Conservation (phyloP, 352 stramenopile genomes). For the Pythium periplocum region DNA sequence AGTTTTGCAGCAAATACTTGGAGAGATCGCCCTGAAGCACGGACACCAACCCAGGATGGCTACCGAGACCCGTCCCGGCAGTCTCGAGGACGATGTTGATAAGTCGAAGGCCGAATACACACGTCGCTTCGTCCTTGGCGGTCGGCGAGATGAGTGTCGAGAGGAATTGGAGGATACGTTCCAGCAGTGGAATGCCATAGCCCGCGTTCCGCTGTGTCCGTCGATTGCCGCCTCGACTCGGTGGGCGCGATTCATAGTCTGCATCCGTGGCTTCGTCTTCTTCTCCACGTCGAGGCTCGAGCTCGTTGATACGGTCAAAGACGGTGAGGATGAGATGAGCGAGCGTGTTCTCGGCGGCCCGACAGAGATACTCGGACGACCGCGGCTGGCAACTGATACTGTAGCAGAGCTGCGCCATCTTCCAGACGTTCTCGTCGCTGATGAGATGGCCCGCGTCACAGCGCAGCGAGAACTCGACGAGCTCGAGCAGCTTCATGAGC, state of each 20-base stretch:
- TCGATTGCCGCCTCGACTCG: too few relatives aligned
- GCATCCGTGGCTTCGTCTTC: constrained; percentile 15
- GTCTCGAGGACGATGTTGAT: constrained; percentile 98
- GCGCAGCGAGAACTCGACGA: constrained; percentile 94
- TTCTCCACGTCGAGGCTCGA: constrained; percentile 26
- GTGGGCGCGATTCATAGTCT: constrained; percentile 1
- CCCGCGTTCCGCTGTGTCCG: neutral
- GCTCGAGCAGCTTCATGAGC: constrained; percentile 95
- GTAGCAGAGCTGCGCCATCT: constrained; percentile 96
- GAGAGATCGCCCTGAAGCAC: constrained; percentile 94
- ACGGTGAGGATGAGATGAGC: constrained; percentile 96
- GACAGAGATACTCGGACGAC: constrained; percentile 88
- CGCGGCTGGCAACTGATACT: constrained; percentile 90
- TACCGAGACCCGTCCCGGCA: constrained; percentile 78
- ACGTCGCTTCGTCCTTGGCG: constrained; percentile 87
- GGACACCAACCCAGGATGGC: constrained; percentile 75
- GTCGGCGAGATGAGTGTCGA: constrained; percentile 90
- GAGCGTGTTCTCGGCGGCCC: constrained; percentile 94
- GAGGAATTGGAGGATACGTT: constrained; percentile 93
- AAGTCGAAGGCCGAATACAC: constrained; percentile 88
- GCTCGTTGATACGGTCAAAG: constrained; percentile 88
- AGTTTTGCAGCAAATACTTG: constrained; percentile 96
- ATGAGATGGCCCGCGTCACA: constrained; percentile 90
- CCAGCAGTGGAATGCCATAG: constrained; percentile 88
- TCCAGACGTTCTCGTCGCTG: constrained; percentile 89